Evolutionary conservation across 441 rosid species (phyloP), one percentile per base, ranked within the genome.

Genomic region (Aquilaria agallochum): DNA sequence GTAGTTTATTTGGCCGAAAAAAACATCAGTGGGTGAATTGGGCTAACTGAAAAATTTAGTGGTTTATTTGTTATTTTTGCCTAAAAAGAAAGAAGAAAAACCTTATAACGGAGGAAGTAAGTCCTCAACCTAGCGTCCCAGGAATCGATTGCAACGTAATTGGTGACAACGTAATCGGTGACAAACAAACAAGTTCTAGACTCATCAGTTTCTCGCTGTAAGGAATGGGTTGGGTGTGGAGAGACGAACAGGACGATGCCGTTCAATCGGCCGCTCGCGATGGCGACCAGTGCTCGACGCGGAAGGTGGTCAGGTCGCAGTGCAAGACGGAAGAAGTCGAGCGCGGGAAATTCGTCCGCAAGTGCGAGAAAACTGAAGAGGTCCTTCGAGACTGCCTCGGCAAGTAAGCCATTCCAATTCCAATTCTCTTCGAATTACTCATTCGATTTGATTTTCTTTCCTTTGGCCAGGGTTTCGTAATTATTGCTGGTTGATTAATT

Each of bases 291-390:
- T 82, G 89, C 75, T 76, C 87, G 20, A 88, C 89, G 31, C 65
- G 83, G 59, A 87, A 53, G 83, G 81, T 82, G 36, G 80, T 83
- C 42, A 81, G 76, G 56, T 80, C 92, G 53, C 78, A 76, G 68
- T 88, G 96, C 78, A 80, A 68, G 63, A 92, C 96, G 60, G 90
- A 90, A 74, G 92, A 90, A 85, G 90, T 86, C 31, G 98, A 84
- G 74, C 84, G 90, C 9, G 97, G 97, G 31, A 88, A 73, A 58
- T 90, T 92, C 76, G 36, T 92, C 5, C 69, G 84, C 11, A 92
- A 90, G 87, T 92, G 98, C 76, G 85, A 92, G 70, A 88, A 79
- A 74, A 85, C 90, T 4, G 89, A 90, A 65, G 85, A 90, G 75
- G 31, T 86, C 53, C 81, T 88, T 61, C 76, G 83, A 42, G 78